Evolutionary conservation across 108 stramenopile species (phyloP).

Genomic region (Stephanodiscus minutulus): DNA sequence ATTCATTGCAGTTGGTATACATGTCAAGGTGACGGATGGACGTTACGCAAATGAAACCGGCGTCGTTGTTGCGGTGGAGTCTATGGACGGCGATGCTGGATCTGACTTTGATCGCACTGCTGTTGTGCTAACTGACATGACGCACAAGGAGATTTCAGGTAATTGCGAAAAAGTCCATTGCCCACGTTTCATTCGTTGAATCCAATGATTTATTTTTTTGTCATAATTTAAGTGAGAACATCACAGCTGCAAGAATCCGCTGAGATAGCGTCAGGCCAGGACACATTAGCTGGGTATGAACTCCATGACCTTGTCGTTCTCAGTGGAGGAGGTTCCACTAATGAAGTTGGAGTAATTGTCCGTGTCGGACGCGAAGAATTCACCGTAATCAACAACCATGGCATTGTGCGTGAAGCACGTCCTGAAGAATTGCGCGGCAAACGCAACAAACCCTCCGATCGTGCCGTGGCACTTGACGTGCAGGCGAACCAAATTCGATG

Average conservation of each 20-base stretch:
- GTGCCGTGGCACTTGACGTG: conserved; percentile 88
- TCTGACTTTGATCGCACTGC: conserved; percentile 74
- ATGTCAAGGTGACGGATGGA: conserved; percentile 97
- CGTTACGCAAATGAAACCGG: conserved; percentile 95
- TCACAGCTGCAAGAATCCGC: conserved; percentile 87
- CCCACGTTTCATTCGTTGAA: neutral
- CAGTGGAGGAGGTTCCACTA: conserved; percentile 86
- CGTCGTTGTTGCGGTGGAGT: conserved; percentile 87
- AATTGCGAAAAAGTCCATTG: conserved; percentile 8
- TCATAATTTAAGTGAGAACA: conserved; percentile 55
- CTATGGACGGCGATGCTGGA: conserved; percentile 70
- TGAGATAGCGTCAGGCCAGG: conserved; percentile 87
- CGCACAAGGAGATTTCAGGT: conserved; percentile 88
- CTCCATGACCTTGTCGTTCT: conserved; percentile 89
- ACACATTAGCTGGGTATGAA: conserved; percentile 86
- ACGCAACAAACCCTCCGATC: conserved; percentile 76
- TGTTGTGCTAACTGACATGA: conserved; percentile 91
- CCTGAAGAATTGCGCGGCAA: conserved; percentile 92
- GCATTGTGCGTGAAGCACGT: conserved; percentile 79
- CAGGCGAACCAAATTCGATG: conserved; percentile 85
- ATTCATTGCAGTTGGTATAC: conserved; percentile 90
- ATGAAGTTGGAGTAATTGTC: conserved; percentile 92
- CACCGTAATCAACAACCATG: conserved; percentile 90
- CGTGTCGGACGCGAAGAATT: conserved; percentile 92
- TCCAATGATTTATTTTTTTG: neutral